Conservation (phyloP, 345 rosid species). For the Cardamine occulta region DNA sequence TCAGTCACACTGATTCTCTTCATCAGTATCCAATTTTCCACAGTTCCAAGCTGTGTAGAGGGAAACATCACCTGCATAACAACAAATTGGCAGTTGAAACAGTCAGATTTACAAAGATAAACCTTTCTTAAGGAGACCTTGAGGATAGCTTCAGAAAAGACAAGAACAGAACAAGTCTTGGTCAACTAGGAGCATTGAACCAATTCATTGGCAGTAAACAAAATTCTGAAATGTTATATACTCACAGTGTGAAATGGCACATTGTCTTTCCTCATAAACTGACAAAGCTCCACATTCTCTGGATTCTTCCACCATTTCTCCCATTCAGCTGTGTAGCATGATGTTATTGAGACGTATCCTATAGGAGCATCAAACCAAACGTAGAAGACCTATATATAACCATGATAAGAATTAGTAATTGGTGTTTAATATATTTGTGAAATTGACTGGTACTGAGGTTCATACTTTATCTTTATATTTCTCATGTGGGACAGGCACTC, state of each 20-base stretch:
- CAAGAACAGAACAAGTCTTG: neutral
- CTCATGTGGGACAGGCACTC: conserved; percentile 95
- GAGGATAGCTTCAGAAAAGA: too few relatives aligned
- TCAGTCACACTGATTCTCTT: conserved; percentile 94
- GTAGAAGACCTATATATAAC: conserved; percentile 72
- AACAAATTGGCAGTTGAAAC: conserved; percentile 19
- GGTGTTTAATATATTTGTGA: conserved; percentile 2
- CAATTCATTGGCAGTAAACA: neutral
- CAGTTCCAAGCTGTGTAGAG: conserved; percentile 91
- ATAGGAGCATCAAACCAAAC: conserved; percentile 99
- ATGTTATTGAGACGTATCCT: conserved; percentile 92
- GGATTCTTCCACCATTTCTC: conserved; percentile 99
- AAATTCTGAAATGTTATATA: conserved; percentile 25
- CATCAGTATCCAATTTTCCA: conserved; percentile 93
- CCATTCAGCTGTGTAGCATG: conserved; percentile 94
- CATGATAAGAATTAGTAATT: conserved; percentile 25
- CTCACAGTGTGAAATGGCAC: conserved; percentile 98
- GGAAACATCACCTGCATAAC: conserved; percentile 91
- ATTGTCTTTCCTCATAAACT: conserved; percentile 98
- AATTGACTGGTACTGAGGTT: neutral
- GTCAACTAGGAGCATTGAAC: conserved; percentile 1
- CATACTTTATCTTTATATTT: conserved; percentile 76
- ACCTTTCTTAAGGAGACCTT: neutral
- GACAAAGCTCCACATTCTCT: conserved; percentile 91
- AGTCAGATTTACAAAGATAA: conserved; percentile 3